Evolutionary conservation across 192 early-diverging fungal species (phyloP).

Genomic region (Linnemannia exigua): DNA sequence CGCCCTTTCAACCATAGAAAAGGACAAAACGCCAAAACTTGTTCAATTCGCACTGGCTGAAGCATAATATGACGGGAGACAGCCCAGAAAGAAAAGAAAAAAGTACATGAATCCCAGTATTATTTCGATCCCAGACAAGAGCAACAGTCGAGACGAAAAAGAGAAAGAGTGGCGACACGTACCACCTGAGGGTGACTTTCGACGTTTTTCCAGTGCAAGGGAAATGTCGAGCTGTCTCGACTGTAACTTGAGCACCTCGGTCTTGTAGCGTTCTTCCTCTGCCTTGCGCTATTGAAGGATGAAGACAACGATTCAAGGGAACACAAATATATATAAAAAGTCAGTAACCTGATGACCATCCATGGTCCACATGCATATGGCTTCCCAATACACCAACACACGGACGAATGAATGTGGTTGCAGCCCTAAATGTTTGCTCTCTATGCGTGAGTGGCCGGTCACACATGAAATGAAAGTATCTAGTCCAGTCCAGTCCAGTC

Average conservation of each 20-base stretch:
- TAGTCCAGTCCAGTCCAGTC: background rate
- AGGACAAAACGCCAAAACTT: background rate
- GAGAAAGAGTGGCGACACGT: background rate
- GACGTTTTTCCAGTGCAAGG: constrained; percentile 40
- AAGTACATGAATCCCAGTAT: background rate
- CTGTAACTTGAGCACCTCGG: constrained; percentile 54
- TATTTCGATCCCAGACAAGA: too few species aligned
- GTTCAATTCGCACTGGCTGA: background rate
- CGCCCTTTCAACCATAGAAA: background rate
- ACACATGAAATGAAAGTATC: background rate
- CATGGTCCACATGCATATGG: background rate
- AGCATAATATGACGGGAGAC: background rate
- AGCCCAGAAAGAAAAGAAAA: background rate
- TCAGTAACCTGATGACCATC: background rate
- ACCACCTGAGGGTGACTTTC: constrained; percentile 45
- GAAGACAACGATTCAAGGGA: background rate
- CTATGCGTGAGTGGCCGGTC: background rate
- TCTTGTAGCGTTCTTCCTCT: constrained; percentile 62
- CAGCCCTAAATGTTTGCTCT: background rate
- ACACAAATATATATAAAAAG: background rate
- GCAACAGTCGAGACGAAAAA: background rate
- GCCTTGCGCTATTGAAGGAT: constrained; percentile 39
- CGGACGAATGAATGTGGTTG: background rate
- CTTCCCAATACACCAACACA: background rate
- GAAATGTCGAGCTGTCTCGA: constrained; percentile 60